Evolutionary conservation across 768 basidiomycete genomes (phyloP).

Genomic region (Boletus subparvulus): DNA sequence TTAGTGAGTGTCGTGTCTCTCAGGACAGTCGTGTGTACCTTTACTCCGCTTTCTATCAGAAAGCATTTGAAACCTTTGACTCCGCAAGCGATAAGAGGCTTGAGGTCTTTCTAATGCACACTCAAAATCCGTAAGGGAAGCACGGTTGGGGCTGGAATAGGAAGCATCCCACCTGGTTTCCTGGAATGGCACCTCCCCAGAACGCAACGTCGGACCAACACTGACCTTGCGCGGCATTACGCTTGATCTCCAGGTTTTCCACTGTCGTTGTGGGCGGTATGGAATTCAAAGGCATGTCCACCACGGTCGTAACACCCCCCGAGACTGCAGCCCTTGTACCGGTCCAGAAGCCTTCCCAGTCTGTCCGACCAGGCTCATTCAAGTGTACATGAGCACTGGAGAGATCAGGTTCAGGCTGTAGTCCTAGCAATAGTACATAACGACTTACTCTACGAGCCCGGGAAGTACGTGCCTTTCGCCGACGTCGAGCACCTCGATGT

Average conservation of each 20-base stretch:
- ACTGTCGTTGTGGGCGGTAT: constrained; percentile 94
- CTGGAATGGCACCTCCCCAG: constrained; percentile 93
- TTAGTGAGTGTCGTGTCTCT: constrained; percentile 3
- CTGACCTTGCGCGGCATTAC: constrained; percentile 65
- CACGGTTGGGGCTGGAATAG: background rate
- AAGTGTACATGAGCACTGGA: constrained; percentile 86
- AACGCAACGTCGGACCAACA: constrained; percentile 72
- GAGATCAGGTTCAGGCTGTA: background rate
- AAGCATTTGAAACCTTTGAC: constrained; percentile 98
- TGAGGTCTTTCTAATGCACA: constrained; percentile 60
- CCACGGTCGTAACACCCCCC: constrained; percentile 92
- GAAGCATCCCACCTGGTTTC: constrained; percentile 63
- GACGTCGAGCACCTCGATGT: constrained; percentile 50
- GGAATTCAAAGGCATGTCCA: constrained; percentile 98
- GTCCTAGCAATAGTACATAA: background rate
- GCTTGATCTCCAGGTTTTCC: constrained; percentile 69
- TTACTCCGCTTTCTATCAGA: constrained; percentile 92
- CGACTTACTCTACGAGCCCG: constrained; percentile 73
- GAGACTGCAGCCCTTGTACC: constrained; percentile 90
- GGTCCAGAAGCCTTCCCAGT: constrained; percentile 93
- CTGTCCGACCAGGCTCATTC: constrained; percentile 89
- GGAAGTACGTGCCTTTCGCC: constrained; percentile 65
- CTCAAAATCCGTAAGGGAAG: background rate
- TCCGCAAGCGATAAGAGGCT: constrained; percentile 72
- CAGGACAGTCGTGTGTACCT: constrained; percentile 46